Evolutionary conservation across 495 filamentous ascomycete species (phyloP).

Genomic region (Neurospora sp.): DNA sequence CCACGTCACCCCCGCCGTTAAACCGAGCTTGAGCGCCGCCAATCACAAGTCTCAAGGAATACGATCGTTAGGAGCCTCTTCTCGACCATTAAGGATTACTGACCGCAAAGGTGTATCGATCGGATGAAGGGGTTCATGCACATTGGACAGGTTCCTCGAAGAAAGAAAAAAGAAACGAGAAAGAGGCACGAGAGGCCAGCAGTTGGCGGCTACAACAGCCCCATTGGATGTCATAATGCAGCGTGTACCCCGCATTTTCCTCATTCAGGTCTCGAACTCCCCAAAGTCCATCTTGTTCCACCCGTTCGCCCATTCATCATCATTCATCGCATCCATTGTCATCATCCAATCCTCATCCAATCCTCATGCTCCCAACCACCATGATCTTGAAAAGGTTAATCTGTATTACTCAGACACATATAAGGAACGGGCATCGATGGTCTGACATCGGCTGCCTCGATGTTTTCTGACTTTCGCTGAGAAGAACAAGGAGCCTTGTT

Average conservation of each 20-base stretch:
- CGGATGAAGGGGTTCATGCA: not conserved
- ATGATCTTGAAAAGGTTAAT: not conserved
- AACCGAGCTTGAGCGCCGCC: not conserved
- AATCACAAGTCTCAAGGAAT: not conserved
- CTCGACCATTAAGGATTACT: not conserved
- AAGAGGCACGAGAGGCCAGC: not conserved
- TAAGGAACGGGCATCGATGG: not conserved
- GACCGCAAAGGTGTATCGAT: not conserved
- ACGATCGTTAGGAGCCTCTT: not conserved
- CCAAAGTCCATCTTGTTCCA: not conserved
- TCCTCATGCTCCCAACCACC: not conserved
- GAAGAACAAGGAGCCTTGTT: not conserved
- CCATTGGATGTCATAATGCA: not conserved
- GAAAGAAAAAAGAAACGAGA: not conserved
- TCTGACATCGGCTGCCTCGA: not conserved
- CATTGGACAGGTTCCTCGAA: not conserved
- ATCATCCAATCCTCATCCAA: not conserved
- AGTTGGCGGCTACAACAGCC: not conserved
- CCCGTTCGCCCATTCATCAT: not conserved
- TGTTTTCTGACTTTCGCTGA: not conserved
- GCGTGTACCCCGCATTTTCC: not conserved
- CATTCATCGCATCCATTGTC: not conserved
- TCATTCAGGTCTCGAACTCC: not conserved
- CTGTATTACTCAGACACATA: not conserved
- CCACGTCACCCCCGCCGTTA: not conserved